These are phyloP conservation scores for Kwoniella newhampshirensis DNA, from an alignment of 768 basidiomycete genomes.

Conservation along the genomic window DNA sequence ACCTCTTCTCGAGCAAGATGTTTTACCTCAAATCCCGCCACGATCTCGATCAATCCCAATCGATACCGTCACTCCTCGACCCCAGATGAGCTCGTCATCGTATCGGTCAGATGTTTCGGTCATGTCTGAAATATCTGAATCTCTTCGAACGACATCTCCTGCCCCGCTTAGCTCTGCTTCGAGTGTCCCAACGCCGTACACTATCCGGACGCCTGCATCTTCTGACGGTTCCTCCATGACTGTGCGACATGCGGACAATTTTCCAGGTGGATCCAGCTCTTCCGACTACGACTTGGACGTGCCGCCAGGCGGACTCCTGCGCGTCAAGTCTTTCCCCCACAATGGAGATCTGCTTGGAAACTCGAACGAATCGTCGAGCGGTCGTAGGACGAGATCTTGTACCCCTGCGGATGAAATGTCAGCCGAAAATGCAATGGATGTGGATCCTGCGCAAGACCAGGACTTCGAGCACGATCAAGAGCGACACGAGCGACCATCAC, in stretches of 20 bases:
- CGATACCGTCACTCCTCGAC: background rate
- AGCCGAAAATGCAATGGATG: background rate
- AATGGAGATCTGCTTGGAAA: constrained; percentile 8
- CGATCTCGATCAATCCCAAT: constrained; percentile 18
- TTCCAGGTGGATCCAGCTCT: too few species aligned
- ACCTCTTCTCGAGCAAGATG: background rate
- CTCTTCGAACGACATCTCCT: constrained; percentile 11
- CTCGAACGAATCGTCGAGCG: background rate
- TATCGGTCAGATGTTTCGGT: constrained; percentile 7
- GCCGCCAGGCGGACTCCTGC: background rate
- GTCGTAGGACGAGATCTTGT: background rate
- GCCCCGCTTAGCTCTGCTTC: constrained; percentile 13
- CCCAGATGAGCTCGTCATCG: constrained; percentile 1
- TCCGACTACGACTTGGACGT: too few species aligned
- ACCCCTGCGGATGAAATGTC: too few species aligned
- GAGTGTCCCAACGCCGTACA: constrained; percentile 13
- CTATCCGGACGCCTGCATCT: constrained; percentile 10
- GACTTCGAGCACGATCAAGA: background rate
- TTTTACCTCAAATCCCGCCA: background rate
- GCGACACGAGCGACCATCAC: background rate
- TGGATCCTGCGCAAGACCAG: background rate
- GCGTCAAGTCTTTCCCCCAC: constrained; percentile 18
- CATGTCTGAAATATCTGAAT: constrained; percentile 19
- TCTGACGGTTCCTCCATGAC: background rate
- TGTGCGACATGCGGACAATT: too few species aligned